Percentiles rank a stretch among this genome's conserved stretches.
Conservation (phyloP, 139 green algal genomes). For the Picochlorum sp. region DNA sequence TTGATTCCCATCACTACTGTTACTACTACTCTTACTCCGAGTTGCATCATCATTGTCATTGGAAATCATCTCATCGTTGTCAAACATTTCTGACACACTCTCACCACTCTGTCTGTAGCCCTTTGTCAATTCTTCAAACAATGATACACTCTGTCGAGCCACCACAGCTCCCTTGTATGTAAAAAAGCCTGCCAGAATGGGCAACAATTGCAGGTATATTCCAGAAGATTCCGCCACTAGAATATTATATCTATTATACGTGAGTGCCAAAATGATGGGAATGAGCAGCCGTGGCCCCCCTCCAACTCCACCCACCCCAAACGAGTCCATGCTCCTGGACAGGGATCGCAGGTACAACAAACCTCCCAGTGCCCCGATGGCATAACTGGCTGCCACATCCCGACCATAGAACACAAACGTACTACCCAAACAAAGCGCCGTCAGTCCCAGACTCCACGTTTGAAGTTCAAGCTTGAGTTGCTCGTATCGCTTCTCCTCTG, state of each 20-base stretch:
- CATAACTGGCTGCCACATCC: slow-evolving; percentile 65
- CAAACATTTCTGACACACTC: background rate
- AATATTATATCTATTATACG: slow-evolving; percentile 45
- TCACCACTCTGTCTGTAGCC: background rate
- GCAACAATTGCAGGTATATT: slow-evolving; percentile 70
- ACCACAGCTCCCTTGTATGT: slow-evolving; percentile 88
- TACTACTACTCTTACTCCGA: background rate
- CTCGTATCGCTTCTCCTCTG: slow-evolving; percentile 43
- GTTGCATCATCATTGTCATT: background rate
- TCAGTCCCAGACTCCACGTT: slow-evolving; percentile 40
- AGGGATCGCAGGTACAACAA: slow-evolving; percentile 79
- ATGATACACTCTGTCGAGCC: slow-evolving; percentile 15
- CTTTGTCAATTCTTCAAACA: slow-evolving; percentile 21
- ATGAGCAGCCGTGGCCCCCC: slow-evolving; percentile 75
- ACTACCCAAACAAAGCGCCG: slow-evolving; percentile 15
- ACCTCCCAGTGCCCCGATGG: slow-evolving; percentile 60
- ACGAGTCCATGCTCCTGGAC: slow-evolving; percentile 54
- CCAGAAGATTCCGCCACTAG: slow-evolving; percentile 48
- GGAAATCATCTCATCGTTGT: background rate
- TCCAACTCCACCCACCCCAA: slow-evolving; percentile 32
- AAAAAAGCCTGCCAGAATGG: slow-evolving; percentile 90
- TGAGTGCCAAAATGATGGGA: slow-evolving; percentile 73
- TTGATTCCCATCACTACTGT: background rate
- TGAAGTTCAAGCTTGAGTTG: slow-evolving; percentile 50
- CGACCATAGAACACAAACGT: slow-evolving; percentile 47